phyloP scores from a whole-genome alignment of 805 yeast species.

The Myxozyma mucilagina region DNA sequence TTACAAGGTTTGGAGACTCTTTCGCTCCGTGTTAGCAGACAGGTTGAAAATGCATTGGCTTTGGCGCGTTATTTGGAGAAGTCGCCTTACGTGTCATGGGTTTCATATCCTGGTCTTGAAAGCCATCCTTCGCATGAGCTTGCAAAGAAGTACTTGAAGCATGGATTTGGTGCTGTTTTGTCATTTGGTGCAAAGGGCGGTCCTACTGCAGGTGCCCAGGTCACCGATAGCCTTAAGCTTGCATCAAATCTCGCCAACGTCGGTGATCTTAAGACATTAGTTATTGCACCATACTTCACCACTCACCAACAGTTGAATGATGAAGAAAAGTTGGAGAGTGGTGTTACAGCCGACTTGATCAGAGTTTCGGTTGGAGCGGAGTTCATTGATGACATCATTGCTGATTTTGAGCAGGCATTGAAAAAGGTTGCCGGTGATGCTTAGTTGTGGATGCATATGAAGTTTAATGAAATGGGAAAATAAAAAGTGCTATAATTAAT shows the following conservation, averaged over 20 bases:
- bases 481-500: background rate
- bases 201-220: constrained; percentile 68
- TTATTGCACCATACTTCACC: constrained; percentile 93
- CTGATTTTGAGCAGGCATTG: constrained; percentile 85
- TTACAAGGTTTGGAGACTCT: constrained; percentile 93
- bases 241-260: constrained; percentile 95
- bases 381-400: constrained; percentile 76
- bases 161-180: constrained; percentile 84
- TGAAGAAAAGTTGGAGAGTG: constrained; percentile 76
- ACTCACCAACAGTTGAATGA: constrained; percentile 90
- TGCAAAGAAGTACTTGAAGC: constrained; percentile 77
- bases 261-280: constrained; percentile 93
- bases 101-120: constrained; percentile 86
- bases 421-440: constrained; percentile 46
- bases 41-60: constrained; percentile 74
- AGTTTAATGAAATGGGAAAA: background rate
- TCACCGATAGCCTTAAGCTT: constrained; percentile 78
- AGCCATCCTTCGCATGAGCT: constrained; percentile 74
- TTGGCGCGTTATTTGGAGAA: constrained; percentile 75
- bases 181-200: constrained; percentile 82
- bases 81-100: constrained; percentile 79
- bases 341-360: constrained; percentile 79
- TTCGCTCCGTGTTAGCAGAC: constrained; percentile 92
- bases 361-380: constrained; percentile 92
- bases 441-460: background rate